These are phyloP conservation scores for Sarcomyxa edulis DNA, from an alignment of 768 basidiomycete genomes.

Conservation along the genomic window DNA sequence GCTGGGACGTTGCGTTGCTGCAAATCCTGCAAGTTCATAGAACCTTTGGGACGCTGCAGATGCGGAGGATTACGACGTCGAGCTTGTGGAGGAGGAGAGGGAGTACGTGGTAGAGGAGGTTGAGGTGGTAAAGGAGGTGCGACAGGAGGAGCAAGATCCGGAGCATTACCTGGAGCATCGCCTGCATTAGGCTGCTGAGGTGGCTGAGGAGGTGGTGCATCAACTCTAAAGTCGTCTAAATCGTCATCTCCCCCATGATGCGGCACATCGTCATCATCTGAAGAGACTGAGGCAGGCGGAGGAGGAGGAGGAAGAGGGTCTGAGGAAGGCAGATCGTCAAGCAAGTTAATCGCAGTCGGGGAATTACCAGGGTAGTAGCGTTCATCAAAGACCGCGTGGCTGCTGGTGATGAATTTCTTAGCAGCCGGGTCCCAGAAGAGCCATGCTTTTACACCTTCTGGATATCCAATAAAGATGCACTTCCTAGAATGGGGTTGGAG, in stretches of 20 bases:
- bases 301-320: constrained; percentile 8
- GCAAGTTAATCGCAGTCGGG: background rate
- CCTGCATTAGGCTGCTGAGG: background rate
- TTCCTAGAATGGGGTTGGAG: constrained; percentile 23
- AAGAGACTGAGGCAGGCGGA: background rate
- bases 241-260: constrained; percentile 18
- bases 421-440: constrained; percentile 26
- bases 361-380: constrained; percentile 18
- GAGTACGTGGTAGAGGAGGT: too few relatives aligned
- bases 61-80: too few relatives aligned
- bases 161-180: background rate
- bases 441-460: constrained; percentile 24
- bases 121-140: too few relatives aligned
- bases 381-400: constrained; percentile 27
- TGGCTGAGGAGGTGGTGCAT: constrained; percentile 6
- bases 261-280: too few relatives aligned
- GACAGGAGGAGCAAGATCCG: constrained; percentile 1
- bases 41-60: too few relatives aligned
- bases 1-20: too few relatives aligned
- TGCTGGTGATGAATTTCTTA: constrained; percentile 19
- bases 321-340: too few relatives aligned
- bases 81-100: too few relatives aligned
- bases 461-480: constrained; percentile 33
- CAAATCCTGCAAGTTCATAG: too few relatives aligned
- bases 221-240: constrained; percentile 12